Evolutionary conservation across 805 yeast species (phyloP).

Genomic region (Monosporozyma aerobia): DNA sequence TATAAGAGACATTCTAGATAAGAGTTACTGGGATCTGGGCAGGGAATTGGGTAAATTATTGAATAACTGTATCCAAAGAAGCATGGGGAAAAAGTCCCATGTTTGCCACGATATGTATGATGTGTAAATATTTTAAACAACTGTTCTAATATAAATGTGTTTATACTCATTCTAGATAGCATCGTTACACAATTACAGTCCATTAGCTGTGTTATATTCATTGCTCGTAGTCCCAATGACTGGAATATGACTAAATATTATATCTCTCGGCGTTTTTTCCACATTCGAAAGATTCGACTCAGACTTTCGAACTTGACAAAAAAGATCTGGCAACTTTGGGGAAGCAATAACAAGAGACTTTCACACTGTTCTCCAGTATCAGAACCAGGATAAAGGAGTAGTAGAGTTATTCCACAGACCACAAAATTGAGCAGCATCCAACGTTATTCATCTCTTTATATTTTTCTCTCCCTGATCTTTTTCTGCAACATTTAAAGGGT

Average conservation of each 20-base stretch:
- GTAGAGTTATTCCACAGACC: neutral
- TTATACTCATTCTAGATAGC: no score
- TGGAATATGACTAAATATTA: neutral
- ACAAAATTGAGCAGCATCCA: neutral
- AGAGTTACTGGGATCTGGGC: conserved; percentile 48
- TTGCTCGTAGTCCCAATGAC: neutral
- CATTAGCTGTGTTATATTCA: neutral
- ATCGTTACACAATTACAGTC: neutral
- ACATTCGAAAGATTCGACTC: neutral
- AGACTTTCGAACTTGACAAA: neutral
- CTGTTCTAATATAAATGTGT: no score
- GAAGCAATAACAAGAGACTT: neutral
- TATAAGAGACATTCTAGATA: conserved; percentile 34
- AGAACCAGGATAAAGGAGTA: neutral
- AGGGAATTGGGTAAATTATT: conserved; percentile 46
- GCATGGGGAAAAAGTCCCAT: conserved; percentile 39
- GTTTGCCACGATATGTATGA: conserved; percentile 46
- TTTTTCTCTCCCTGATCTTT: neutral
- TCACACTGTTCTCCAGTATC: neutral
- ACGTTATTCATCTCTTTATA: neutral
- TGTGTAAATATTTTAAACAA: conserved; percentile 5
- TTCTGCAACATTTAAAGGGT: neutral
- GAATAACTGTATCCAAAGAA: conserved; percentile 44
- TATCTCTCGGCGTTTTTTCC: neutral
- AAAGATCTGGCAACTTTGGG: neutral